These are phyloP conservation scores for Mrakia blollopis DNA, from an alignment of 768 basidiomycete genomes.

Conservation along the genomic window DNA sequence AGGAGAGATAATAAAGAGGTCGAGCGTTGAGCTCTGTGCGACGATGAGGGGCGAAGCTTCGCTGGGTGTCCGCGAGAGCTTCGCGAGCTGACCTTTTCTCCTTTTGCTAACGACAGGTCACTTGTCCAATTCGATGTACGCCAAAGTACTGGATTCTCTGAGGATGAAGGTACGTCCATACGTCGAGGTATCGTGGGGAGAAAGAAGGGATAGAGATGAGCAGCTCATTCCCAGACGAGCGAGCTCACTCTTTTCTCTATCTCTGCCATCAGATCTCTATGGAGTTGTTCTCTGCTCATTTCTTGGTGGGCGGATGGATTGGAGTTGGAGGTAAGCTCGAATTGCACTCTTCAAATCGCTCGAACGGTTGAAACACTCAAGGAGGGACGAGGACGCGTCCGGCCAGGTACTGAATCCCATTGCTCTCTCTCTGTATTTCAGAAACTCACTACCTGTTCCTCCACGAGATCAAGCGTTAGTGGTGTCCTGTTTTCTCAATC, in stretches of 20 bases:
- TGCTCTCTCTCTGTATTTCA: background rate
- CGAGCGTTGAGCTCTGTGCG: too few species aligned
- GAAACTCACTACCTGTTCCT: conserved; percentile 8
- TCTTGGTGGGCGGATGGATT: conserved; percentile 6
- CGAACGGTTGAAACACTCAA: too few species aligned
- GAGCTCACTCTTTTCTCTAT: background rate
- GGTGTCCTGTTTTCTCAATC: background rate
- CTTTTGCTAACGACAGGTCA: background rate
- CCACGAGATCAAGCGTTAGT: conserved; percentile 11
- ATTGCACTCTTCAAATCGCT: background rate
- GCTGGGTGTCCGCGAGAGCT: too few species aligned
- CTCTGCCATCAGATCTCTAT: background rate
- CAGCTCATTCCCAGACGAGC: background rate
- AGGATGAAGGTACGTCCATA: conserved; percentile 10
- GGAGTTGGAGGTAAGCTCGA: conserved; percentile 2
- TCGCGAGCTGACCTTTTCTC: too few species aligned
- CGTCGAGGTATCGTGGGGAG: too few species aligned
- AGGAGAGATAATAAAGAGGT: too few species aligned
- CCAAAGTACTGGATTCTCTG: background rate
- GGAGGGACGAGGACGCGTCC: background rate
- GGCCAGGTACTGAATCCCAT: too few species aligned
- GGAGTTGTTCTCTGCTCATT: conserved; percentile 12
- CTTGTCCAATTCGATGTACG: conserved; percentile 17
- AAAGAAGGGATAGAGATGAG: background rate
- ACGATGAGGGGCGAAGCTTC: too few species aligned